These are phyloP conservation scores for Ceriops tagal DNA, from an alignment of 345 rosid species.

Conservation along the genomic window DNA sequence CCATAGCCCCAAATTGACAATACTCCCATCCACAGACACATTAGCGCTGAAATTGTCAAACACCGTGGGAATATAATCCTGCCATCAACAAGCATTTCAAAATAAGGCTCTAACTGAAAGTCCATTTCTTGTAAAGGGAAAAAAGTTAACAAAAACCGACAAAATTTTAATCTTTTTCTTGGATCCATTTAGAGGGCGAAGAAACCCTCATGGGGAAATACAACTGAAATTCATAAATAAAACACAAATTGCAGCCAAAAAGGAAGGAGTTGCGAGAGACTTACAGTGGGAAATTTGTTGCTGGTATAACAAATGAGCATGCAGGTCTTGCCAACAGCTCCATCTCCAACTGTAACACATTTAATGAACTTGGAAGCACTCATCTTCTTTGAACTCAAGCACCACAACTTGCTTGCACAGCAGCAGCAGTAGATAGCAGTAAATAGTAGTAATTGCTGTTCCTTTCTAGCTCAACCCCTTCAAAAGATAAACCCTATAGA, in stretches of 20 bases:
- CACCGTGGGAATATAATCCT: constrained; percentile 97
- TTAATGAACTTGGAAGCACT: constrained; percentile 96
- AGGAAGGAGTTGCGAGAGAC: constrained; percentile 15
- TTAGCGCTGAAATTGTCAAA: constrained; percentile 99
- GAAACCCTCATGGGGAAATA: constrained; percentile 16
- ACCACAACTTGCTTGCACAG: constrained; percentile 5
- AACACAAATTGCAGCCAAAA: not conserved
- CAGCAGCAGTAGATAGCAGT: not conserved
- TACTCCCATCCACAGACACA: constrained; percentile 86
- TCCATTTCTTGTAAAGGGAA: not conserved
- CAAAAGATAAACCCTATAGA: too few relatives aligned
- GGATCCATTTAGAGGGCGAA: not conserved
- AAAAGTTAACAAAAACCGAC: not conserved
- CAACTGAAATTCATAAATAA: not conserved
- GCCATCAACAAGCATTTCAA: constrained; percentile 19
- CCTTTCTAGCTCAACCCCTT: not conserved
- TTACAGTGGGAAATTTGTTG: constrained; percentile 97
- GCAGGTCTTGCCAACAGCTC: constrained; percentile 99
- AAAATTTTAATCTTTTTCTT: not conserved
- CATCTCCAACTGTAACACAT: constrained; percentile 99
- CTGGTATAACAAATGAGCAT: constrained; percentile 99
- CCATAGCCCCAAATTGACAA: constrained; percentile 97
- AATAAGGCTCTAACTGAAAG: not conserved
- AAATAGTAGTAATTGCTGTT: not conserved
- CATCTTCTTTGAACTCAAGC: constrained; percentile 39